Base-by-base conservation (phyloP, 2,329 filamentous ascomycete species). In the Botryotinia convoluta region DNA sequence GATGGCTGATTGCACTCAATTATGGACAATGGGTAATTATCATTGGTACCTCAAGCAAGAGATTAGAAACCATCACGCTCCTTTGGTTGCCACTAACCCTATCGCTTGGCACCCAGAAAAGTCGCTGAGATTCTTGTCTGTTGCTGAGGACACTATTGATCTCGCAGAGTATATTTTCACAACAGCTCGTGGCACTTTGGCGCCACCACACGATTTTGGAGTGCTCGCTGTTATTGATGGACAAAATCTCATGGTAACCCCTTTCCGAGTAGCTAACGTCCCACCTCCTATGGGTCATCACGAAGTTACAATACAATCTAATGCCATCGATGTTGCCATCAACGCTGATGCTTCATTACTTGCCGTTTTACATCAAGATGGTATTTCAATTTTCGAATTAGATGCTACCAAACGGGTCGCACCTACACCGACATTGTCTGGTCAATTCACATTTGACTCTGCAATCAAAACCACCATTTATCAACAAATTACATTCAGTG, bases 1-100 rank as follows among this genome's bases (percentile, higher is more conserved):
- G 1, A 89, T 95, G 77, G 85, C 85, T 45, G 89, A 94, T 76
- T 87, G 89, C 72, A 84, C 96, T n/a, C 96, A 99, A 80, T 85
- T 99, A 1, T 99, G 96, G 96, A 97, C 94, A 0, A 97, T 92
- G 87, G 93, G 94, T 32, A 99, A 99, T 81, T 99, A 99, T 78
- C 93, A 98, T 81, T 99, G 96, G 89, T 98, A 98, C 81, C 86
- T 99, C 26, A 99, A 99, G 84, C 94, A 97, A 81, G 94, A 98
- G 80, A 86, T 98, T 10, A 83, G 84, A 10, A 83, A 87, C 10
- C 79, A 77, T 20, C 77, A 78, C 5, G 78, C 82, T 57, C 69
- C 79, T 64, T 78, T 80, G 57, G 76, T 89, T n/a, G 44, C 75
- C n/a, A 68, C 60, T 29, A 74, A 42, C 32, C 74, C 78, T 26